A percentile compares a stretch with the other conserved stretches of the same genome.
Conservation (phyloP, 148 eudicot species). For the Chenopodium berlandieri region DNA sequence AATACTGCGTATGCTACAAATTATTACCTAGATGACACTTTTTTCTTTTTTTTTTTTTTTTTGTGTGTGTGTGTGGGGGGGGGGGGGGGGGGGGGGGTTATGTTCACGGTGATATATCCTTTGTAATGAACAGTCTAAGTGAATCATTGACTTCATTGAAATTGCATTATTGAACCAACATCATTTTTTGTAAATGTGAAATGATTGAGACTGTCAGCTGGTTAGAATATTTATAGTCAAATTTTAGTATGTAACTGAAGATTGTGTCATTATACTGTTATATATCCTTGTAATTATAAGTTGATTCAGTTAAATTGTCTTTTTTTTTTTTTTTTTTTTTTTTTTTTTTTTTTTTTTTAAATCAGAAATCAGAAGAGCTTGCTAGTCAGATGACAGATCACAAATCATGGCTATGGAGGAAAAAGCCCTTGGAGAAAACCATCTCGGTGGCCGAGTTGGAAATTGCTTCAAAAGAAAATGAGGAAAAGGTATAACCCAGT, state of each 20-base stretch:
- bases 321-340: not conserved
- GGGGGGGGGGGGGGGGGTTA: too few species aligned
- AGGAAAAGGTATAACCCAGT: conserved; percentile 48
- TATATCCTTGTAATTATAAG: too few species aligned
- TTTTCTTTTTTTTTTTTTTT: too few species aligned
- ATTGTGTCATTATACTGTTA: too few species aligned
- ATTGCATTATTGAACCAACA: not conserved
- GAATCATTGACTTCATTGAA: not conserved
- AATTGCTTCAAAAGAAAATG: conserved; percentile 31
- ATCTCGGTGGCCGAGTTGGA: conserved; percentile 40
- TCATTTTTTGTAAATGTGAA: not conserved
- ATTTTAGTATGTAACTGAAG: not conserved
- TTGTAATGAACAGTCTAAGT: not conserved
- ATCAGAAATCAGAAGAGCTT: not conserved
- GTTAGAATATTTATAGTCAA: not conserved
- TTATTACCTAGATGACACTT: not conserved
- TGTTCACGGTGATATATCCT: too few species aligned
- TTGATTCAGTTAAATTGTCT: not conserved
- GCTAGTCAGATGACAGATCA: conserved; percentile 45
- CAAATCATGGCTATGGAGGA: conserved; percentile 84
- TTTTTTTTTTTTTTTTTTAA: not conserved
- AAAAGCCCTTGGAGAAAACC: conserved; percentile 60
- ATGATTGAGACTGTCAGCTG: not conserved
- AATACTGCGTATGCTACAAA: not conserved
- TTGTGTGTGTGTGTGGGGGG: too few species aligned